Evolutionary conservation across 73 alveolate genomes (phyloP), one percentile per base, ranked within the genome.

Genomic region (Paramecium sexaurelia): DNA sequence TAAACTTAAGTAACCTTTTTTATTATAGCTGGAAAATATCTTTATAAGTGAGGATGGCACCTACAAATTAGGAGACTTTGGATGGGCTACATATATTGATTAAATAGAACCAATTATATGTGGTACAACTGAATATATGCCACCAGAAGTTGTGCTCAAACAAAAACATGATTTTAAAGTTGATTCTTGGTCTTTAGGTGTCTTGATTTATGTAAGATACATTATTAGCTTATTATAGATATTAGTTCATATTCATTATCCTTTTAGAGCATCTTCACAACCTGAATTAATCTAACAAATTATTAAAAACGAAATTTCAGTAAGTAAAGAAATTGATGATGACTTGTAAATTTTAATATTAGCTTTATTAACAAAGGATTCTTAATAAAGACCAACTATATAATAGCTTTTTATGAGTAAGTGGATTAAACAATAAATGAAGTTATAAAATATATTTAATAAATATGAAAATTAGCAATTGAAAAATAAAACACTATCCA

Each of bases 71-170:
- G 45, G 90, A 36, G 90, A 78, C 43, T 78, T 78, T 78, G 90
- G 90, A 10, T 78, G 90, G 90, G 68, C 90, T 5, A 40, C 73
- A 15, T 20, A 43, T 5, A 11, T 20, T 13, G 36, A 41, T 10
- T 8, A 78, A 36, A 61, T 43, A 2, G 57, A 71, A 37, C 86
- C 90, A 19, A 75, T 41, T 3, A 20, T 78, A 2, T 94, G 94
- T 22, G 99, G 99, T 0, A 96, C 98, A 36, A 83, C 96, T 67
- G 93, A 96, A 51, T 96, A 96, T 94, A 96, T 96, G 98, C 98
- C 99, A 19, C 99, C 99, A 41, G 99, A 96, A 95, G 95, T 95
- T 0, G 97, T 95, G 6, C 61, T 55, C 55, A 94, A 91, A 43
- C n/a, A 84, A 36, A 89, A 87, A 51, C 95, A 96, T 94, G 97